Conservation (phyloP, 371 early-diverging fungal species). For the Mucor indicus region DNA sequence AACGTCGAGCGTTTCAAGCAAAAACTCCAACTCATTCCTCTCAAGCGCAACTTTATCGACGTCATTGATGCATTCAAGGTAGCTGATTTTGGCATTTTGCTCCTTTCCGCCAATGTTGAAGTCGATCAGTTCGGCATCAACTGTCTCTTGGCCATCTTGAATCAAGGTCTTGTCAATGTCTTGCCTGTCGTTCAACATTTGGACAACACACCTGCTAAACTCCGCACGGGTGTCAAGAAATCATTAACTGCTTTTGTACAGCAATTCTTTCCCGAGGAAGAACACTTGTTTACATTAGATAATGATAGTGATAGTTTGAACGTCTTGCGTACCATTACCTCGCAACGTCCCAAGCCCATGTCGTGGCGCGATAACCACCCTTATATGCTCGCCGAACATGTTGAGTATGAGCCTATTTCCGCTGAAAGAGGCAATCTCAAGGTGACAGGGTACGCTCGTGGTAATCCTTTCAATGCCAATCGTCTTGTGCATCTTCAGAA, state of each 20-base stretch:
- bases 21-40: conserved; percentile 71
- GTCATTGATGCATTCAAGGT: conserved; percentile 89
- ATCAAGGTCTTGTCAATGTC: conserved; percentile 83
- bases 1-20: conserved; percentile 80
- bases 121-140: conserved; percentile 91
- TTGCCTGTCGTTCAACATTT: conserved; percentile 73
- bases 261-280: conserved; percentile 84
- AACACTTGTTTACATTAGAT: conserved; percentile 66
- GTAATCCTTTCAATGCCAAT: conserved; percentile 80
- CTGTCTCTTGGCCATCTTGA: conserved; percentile 76
- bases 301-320: conserved; percentile 49
- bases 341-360: conserved; percentile 74
- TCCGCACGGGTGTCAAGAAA: conserved; percentile 72
- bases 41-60: conserved; percentile 64
- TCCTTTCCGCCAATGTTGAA: conserved; percentile 86
- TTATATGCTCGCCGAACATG: conserved; percentile 80
- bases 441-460: conserved; percentile 84
- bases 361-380: conserved; percentile 89
- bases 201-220: conserved; percentile 59
- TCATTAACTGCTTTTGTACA: conserved; percentile 80
- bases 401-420: conserved; percentile 55
- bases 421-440: conserved; percentile 62
- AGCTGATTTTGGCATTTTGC: conserved; percentile 84
- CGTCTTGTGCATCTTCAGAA: conserved; percentile 87
- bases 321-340: conserved; percentile 65